Conservation (phyloP, 2,329 filamentous ascomycete species). For the Drechslerella dactyloides region DNA sequence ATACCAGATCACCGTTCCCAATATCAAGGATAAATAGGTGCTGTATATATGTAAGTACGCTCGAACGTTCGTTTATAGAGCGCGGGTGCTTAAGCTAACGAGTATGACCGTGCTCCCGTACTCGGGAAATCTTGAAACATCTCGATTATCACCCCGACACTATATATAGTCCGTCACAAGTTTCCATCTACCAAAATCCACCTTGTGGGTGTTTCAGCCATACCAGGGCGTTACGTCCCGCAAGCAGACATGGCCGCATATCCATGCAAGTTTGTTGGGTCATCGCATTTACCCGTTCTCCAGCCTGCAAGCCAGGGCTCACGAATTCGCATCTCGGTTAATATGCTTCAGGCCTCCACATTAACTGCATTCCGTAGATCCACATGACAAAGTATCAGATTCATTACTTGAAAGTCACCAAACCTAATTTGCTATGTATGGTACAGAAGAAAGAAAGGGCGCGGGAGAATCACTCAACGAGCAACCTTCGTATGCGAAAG, state of each 20-base stretch:
- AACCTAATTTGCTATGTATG: neutral
- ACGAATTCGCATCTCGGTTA: conserved; percentile 1
- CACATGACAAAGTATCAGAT: neutral
- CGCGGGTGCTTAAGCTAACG: too few species aligned
- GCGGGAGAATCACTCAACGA: neutral
- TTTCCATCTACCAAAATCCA: too few species aligned
- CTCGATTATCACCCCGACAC: neutral
- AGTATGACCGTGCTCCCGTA: too few species aligned
- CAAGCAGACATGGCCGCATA: too few species aligned
- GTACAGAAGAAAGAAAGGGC: neutral
- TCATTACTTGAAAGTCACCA: neutral
- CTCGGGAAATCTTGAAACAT: neutral
- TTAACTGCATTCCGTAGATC: neutral
- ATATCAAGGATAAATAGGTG: too few species aligned
- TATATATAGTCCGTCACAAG: neutral
- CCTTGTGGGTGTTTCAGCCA: neutral
- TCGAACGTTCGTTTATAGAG: too few species aligned
- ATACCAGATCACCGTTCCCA: too few species aligned
- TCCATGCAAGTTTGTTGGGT: too few species aligned
- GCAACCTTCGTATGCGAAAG: neutral
- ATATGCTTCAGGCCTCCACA: neutral
- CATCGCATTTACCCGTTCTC: neutral
- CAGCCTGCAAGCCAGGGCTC: neutral
- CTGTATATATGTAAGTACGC: too few species aligned
- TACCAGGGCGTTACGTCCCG: too few species aligned